phyloP scores from a whole-genome alignment of 352 stramenopile species.

The Chrysophaeum taylorii region DNA sequence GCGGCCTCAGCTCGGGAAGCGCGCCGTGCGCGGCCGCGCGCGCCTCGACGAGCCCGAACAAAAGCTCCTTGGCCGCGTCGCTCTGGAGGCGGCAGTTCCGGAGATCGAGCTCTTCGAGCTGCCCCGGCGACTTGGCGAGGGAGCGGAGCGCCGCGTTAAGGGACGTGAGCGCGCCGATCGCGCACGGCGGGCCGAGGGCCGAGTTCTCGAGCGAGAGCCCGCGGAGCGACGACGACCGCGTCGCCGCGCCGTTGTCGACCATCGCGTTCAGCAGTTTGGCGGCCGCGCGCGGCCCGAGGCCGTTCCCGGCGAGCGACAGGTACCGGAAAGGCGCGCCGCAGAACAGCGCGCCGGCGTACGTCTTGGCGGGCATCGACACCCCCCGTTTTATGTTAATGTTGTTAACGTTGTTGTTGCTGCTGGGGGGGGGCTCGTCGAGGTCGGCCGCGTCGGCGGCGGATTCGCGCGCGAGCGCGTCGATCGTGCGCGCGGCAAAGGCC shows the following conservation, averaged over 20 bases:
- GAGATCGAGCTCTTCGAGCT: slow-evolving; percentile 20
- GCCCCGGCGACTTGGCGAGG: neutral
- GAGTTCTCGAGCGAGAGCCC: neutral
- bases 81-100: neutral
- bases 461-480: slow-evolving; percentile 1
- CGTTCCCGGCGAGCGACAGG: slow-evolving; percentile 22
- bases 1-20: no score
- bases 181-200: slow-evolving; percentile 9
- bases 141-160: neutral
- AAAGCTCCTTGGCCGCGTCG: slow-evolving; percentile 13
- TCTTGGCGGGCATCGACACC: no score
- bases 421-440: no score
- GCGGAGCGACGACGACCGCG: slow-evolving; percentile 1
- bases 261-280: neutral
- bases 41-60: neutral
- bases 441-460: neutral
- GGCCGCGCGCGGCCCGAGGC: slow-evolving; percentile 18
- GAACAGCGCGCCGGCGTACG: neutral
- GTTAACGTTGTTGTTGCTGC: neutral
- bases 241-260: no score
- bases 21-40: neutral
- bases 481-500: slow-evolving; percentile 11
- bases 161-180: neutral
- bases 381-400: no score
- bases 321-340: slow-evolving; percentile 2